Evolutionary conservation across 139 green algal genomes (phyloP).

Genomic region (Tetradesmus lagerheimii): DNA sequence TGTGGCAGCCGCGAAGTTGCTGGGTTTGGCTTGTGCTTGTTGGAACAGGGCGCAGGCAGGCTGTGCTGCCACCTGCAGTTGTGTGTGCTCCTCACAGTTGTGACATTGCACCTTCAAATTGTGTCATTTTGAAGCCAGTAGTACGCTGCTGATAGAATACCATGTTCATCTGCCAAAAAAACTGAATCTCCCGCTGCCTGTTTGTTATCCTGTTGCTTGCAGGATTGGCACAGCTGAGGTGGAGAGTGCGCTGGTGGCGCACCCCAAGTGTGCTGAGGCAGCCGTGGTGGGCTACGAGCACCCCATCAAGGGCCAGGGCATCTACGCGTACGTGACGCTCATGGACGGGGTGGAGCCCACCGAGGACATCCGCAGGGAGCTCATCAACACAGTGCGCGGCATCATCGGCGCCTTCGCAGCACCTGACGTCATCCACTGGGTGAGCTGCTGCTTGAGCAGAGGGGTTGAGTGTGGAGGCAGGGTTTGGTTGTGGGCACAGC

Average conservation of each 20-base stretch:
- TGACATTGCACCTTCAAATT: too few species aligned
- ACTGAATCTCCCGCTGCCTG: too few species aligned
- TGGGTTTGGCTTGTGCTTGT: too few species aligned
- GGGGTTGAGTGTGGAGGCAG: background rate
- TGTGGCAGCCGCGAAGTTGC: too few species aligned
- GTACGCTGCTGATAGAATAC: too few species aligned
- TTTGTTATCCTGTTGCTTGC: background rate
- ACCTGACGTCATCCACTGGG: constrained; percentile 97
- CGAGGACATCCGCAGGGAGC: constrained; percentile 81
- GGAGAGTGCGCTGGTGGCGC: constrained; percentile 87
- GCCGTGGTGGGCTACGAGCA: constrained; percentile 95
- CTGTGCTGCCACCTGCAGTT: too few species aligned
- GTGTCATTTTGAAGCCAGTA: too few species aligned
- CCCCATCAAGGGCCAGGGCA: constrained; percentile 92
- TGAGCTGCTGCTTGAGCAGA: constrained; percentile 23
- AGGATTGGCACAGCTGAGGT: constrained; percentile 79
- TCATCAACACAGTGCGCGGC: constrained; percentile 57
- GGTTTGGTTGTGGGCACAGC: too few species aligned
- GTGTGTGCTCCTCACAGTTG: too few species aligned
- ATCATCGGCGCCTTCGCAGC: constrained; percentile 93
- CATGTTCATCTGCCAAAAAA: too few species aligned
- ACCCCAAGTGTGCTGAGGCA: constrained; percentile 89
- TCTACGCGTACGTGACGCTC: constrained; percentile 98
- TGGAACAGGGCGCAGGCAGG: too few species aligned
- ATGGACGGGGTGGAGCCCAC: constrained; percentile 53